phyloP scores from a whole-genome alignment of 805 yeast genomes.

The Metschnikowia vanudenii region DNA sequence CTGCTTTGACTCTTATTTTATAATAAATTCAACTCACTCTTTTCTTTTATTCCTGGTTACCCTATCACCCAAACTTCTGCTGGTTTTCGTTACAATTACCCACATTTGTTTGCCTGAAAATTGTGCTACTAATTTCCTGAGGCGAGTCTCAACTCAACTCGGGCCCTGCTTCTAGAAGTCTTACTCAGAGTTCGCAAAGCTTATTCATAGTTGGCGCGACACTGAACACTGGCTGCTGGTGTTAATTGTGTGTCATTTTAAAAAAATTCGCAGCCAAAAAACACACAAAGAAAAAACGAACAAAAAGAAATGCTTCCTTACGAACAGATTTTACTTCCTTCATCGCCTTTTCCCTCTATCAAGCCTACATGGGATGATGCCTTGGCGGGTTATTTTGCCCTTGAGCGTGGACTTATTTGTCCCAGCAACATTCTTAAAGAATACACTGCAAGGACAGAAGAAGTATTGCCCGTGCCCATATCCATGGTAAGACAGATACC shows the following conservation, averaged over 20 bases:
- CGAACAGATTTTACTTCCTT: constrained; percentile 1
- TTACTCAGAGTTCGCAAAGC: too few species aligned
- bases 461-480: not conserved
- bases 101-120: too few species aligned
- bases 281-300: not conserved
- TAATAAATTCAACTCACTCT: too few species aligned
- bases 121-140: not conserved
- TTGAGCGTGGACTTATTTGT: constrained; percentile 1
- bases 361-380: constrained; percentile 3
- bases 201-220: too few species aligned
- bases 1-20: too few species aligned
- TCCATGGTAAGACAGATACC: constrained; percentile 2
- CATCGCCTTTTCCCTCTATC: constrained; percentile 1
- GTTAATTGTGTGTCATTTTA: too few species aligned
- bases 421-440: constrained; percentile 3
- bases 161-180: not conserved
- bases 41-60: too few species aligned
- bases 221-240: too few species aligned
- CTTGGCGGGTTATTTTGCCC: not conserved
- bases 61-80: too few species aligned
- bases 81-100: too few species aligned
- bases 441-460: constrained; percentile 2
- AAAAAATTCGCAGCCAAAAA: too few species aligned
- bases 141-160: not conserved
- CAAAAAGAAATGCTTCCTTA: not conserved